Evolutionary conservation across 1,284 basidiomycete species (phyloP).

Genomic region (Ganoderma sinense): DNA sequence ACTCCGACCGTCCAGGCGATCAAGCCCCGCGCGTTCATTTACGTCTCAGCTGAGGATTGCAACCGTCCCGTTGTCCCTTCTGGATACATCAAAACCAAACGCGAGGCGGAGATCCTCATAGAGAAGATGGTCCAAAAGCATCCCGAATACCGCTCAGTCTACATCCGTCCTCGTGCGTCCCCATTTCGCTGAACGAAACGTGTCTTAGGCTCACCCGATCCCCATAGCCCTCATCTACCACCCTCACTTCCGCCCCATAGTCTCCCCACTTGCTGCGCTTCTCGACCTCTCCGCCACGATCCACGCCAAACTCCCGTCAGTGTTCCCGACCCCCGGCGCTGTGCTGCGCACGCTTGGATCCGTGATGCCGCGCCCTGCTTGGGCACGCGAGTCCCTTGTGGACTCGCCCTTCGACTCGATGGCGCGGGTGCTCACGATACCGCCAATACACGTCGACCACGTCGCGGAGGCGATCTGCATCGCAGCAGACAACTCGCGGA

Average conservation of each 20-base stretch:
- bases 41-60: conserved; percentile 94
- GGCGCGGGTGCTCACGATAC: conserved; percentile 79
- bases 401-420: conserved; percentile 70
- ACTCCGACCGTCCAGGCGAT: conserved; percentile 39
- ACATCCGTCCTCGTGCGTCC: conserved; percentile 83
- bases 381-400: conserved; percentile 37
- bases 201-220: neutral
- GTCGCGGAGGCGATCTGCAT: conserved; percentile 87
- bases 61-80: conserved; percentile 87
- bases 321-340: conserved; percentile 70
- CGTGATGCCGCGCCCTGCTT: conserved; percentile 39
- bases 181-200: conserved; percentile 19
- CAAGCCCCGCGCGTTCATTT: conserved; percentile 81
- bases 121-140: conserved; percentile 51
- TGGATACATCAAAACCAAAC: conserved; percentile 90
- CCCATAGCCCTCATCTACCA: conserved; percentile 91
- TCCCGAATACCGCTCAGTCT: conserved; percentile 68
- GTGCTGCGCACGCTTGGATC: conserved; percentile 61
- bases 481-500: conserved; percentile 45
- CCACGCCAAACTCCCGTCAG: conserved; percentile 61
- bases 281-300: conserved; percentile 81
- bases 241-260: conserved; percentile 89
- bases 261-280: conserved; percentile 86
- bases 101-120: conserved; percentile 85
- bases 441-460: conserved; percentile 95